Conservation (phyloP, 371 early-diverging fungal species). For the Dichotomocladium elegans region DNA sequence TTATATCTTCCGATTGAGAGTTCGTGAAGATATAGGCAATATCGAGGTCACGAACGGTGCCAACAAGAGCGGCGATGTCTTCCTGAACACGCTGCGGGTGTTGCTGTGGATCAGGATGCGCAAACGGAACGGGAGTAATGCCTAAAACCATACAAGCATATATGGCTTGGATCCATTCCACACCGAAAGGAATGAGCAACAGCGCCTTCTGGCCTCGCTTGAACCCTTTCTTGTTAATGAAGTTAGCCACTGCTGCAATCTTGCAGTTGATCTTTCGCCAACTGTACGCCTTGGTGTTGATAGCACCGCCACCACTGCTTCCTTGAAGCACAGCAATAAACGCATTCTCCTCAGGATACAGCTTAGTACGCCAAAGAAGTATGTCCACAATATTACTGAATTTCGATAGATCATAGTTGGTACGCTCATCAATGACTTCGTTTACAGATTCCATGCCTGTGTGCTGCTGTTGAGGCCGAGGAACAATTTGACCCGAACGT, state of each 20-base stretch:
- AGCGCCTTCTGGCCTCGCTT: conserved; percentile 60
- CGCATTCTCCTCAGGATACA: conserved; percentile 65
- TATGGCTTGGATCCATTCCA: conserved; percentile 72
- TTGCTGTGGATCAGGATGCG: conserved; percentile 56
- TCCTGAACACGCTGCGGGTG: conserved; percentile 56
- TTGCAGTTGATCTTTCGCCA: conserved; percentile 71
- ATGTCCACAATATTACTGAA: conserved; percentile 68
- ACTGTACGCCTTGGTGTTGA: conserved; percentile 59
- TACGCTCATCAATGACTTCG: conserved; percentile 63
- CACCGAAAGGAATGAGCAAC: conserved; percentile 65
- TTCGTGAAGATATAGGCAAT: conserved; percentile 59
- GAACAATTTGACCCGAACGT: conserved; percentile 20
- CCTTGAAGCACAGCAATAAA: conserved; percentile 50
- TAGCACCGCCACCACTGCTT: conserved; percentile 3
- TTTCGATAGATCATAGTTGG: conserved; percentile 62
- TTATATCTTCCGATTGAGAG: conserved; percentile 57
- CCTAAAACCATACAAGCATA: conserved; percentile 82
- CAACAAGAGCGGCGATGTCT: conserved; percentile 60
- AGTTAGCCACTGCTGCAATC: conserved; percentile 62
- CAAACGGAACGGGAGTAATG: conserved; percentile 68
- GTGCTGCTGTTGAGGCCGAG: conserved; percentile 61
- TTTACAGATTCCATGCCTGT: conserved; percentile 68
- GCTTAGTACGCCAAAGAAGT: conserved; percentile 65
- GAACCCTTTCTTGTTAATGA: conserved; percentile 55
- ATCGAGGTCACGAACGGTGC: conserved; percentile 57